Evolutionary conservation across 805 yeast genomes (phyloP).

Genomic region (Schwanniomyces pseudopolymorphus): DNA sequence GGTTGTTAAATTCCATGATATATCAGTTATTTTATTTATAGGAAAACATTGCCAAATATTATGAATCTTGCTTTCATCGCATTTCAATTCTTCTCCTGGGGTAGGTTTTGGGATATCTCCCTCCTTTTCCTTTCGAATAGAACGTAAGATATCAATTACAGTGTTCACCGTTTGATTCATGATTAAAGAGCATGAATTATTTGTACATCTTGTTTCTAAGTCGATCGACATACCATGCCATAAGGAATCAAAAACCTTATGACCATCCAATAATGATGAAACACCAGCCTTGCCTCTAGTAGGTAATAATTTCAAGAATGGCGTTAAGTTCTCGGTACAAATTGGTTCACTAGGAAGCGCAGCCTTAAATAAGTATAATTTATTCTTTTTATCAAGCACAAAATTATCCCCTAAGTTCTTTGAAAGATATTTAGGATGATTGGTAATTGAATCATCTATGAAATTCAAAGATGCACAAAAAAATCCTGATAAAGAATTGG

Average conservation of each 20-base stretch:
- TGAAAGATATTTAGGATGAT: conserved; percentile 52
- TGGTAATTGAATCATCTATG: conserved; percentile 76
- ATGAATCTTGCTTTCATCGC: conserved; percentile 62
- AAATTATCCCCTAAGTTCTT: conserved; percentile 26
- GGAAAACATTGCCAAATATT: conserved; percentile 81
- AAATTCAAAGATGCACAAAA: conserved; percentile 95
- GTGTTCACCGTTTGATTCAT: conserved; percentile 69
- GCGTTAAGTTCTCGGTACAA: conserved; percentile 95
- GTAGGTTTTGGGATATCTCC: conserved; percentile 82
- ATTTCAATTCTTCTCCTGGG: conserved; percentile 65
- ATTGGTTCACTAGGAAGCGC: conserved; percentile 93
- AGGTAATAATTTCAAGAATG: conserved; percentile 85
- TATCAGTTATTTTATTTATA: conserved; percentile 46
- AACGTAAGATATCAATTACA: conserved; percentile 68
- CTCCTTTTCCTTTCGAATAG: conserved; percentile 55
- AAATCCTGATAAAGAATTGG: conserved; percentile 79
- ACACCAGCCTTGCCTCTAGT: conserved; percentile 91
- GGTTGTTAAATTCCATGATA: conserved; percentile 55
- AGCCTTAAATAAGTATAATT: conserved; percentile 66
- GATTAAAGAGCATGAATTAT: conserved; percentile 43
- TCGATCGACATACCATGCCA: conserved; percentile 96
- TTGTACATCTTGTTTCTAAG: conserved; percentile 55
- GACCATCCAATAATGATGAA: conserved; percentile 84
- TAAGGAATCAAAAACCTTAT: conserved; percentile 80
- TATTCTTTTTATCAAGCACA: conserved; percentile 16